Evolutionary conservation across 805 yeast species (phyloP), one percentile per base, ranked within the genome.

Genomic region (Candida fluviatilis): DNA sequence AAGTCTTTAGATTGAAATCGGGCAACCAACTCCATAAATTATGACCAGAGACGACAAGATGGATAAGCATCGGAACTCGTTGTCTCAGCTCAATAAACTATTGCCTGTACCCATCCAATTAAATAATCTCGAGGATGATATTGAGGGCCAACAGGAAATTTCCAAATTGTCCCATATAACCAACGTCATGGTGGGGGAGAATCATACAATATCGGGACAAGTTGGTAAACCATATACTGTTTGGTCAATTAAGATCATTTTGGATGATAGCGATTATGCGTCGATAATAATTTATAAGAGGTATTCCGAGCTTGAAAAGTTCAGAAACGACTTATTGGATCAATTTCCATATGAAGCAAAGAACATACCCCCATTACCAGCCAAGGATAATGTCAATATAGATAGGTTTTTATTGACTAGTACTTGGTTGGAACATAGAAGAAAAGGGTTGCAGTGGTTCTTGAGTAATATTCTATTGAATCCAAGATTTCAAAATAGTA

Each of bases 371-470:
- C 48, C 41, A 10, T 56, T 80, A 18, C 86, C 87, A 1, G 73
- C 79, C 0, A 73, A 72, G 38, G 72, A 71, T 37, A 58, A 59
- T 16, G 62, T 69, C 15, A 70, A 72, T 32, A 24, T 64, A 15
- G 60, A 54, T 40, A 43, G 72, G 31, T 32, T 62, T 57, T 58
- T 72, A 41, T 57, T 69, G 50, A 54, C 67, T 33, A 58, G 50
- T 30, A 52, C 46, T 15, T 79, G 83, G 76, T 52, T 80, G 6
- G 80, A 76, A 40, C 62, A 62, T 12, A 55, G 87, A 31, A 58
- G 83, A 14, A 69, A 66, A 40, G 81, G 82, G 0, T 55, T 80
- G 16, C 85, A 80, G 48, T 74, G 73, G 68, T 80, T 81, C 58
- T 51, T 80, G 50, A 74, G 75, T 48, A 70, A 70, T 31, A 70